phyloP scores from a whole-genome alignment of 2,329 filamentous ascomycete species.

The Clonostachys rosea region DNA sequence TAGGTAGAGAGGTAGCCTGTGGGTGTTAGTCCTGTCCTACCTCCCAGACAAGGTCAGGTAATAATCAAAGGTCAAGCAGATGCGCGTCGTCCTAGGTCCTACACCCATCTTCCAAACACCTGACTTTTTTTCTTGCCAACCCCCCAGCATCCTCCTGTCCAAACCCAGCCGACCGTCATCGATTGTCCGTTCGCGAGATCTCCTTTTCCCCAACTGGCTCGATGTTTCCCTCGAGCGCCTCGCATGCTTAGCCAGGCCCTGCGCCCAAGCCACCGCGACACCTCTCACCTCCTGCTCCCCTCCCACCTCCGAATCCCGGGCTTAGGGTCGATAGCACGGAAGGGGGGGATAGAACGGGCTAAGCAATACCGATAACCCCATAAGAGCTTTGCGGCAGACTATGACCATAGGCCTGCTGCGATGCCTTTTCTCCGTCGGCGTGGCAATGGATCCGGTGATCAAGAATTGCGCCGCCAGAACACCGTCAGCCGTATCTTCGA shows the following conservation, averaged over 20 bases:
- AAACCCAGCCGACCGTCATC: neutral
- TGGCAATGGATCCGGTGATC: slow-evolving; percentile 53
- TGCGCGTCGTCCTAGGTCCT: too few species aligned
- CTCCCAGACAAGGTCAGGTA: too few species aligned
- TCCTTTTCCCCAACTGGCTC: neutral
- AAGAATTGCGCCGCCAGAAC: slow-evolving; percentile 47
- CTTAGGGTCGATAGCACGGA: too few species aligned
- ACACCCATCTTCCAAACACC: too few species aligned
- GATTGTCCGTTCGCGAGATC: too few species aligned
- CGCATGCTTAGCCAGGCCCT: slow-evolving; percentile 1
- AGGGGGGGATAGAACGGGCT: too few species aligned
- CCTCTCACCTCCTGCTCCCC: neutral
- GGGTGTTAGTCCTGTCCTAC: too few species aligned
- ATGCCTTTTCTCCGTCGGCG: slow-evolving; percentile 61
- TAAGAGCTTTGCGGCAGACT: too few species aligned
- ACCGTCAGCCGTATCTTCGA: slow-evolving; percentile 1
- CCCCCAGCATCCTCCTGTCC: too few species aligned
- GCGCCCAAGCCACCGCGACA: slow-evolving; percentile 1
- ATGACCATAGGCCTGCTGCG: slow-evolving; percentile 12
- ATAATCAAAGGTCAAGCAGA: too few species aligned
- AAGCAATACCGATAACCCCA: too few species aligned
- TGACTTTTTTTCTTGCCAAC: neutral
- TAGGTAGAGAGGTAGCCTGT: too few species aligned
- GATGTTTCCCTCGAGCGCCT: slow-evolving; percentile 1
- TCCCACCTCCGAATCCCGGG: neutral